These are phyloP conservation scores for Podila minutissima DNA, from an alignment of 192 early-diverging fungal genomes.

Conservation along the genomic window DNA sequence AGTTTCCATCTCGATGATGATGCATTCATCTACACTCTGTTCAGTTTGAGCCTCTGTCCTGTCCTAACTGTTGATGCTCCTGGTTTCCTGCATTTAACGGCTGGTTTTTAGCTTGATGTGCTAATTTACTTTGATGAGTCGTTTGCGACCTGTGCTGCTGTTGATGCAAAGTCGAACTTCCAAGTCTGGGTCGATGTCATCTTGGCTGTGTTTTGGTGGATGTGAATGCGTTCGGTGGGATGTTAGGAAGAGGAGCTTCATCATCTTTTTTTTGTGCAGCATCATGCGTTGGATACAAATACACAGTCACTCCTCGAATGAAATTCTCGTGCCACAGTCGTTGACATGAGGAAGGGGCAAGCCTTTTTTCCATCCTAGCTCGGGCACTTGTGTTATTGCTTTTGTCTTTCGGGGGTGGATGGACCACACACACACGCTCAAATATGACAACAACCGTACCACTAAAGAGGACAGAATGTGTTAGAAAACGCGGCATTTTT, in stretches of 20 bases:
- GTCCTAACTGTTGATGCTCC: neutral
- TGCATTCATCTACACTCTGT: neutral
- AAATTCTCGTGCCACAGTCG: too few species aligned
- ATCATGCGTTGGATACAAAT: neutral
- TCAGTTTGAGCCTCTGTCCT: neutral
- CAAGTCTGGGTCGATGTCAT: conserved; percentile 11
- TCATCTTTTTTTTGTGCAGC: neutral
- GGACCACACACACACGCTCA: too few species aligned
- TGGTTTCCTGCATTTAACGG: neutral
- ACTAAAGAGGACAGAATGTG: too few species aligned
- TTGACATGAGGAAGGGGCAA: too few species aligned
- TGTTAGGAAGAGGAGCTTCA: neutral
- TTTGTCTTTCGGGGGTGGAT: too few species aligned
- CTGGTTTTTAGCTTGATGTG: neutral
- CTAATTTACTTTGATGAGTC: conserved; percentile 23
- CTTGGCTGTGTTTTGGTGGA: conserved; percentile 10
- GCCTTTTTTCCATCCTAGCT: too few species aligned
- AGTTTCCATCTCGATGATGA: neutral
- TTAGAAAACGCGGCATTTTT: too few species aligned
- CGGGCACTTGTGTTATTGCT: too few species aligned
- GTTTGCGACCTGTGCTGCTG: conserved; percentile 5
- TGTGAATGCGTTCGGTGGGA: neutral
- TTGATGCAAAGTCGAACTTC: conserved; percentile 47
- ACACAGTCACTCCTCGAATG: too few species aligned
- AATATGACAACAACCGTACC: too few species aligned